A percentile compares a stretch with the other conserved stretches of the same genome.
These are phyloP conservation scores for Penicillium maclennaniae DNA, from an alignment of 495 filamentous ascomycete species.

Conservation along the genomic window DNA sequence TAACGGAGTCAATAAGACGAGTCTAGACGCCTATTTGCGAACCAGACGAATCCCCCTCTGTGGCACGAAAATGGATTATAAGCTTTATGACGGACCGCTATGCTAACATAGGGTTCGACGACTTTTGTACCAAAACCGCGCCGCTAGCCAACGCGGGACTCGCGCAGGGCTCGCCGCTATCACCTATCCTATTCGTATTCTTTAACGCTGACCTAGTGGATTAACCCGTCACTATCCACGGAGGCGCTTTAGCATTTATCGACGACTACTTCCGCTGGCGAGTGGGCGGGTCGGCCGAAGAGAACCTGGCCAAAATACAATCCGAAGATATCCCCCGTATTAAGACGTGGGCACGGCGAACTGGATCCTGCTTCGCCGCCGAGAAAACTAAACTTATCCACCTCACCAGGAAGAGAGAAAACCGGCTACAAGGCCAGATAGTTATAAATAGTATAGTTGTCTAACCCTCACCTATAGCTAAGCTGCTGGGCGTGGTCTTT, in stretches of 20 bases:
- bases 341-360: too few relatives aligned
- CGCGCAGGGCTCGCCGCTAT: conserved; percentile 26
- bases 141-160: conserved; percentile 24
- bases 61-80: conserved; percentile 17
- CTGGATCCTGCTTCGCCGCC: too few relatives aligned
- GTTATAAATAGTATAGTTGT: neutral
- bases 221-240: conserved; percentile 15
- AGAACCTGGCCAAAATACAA: conserved; percentile 19
- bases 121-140: conserved; percentile 11
- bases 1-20: conserved; percentile 25
- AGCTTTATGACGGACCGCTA: conserved; percentile 23
- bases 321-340: too few relatives aligned
- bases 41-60: conserved; percentile 18
- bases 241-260: conserved; percentile 23
- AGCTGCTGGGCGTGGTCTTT: conserved; percentile 1
- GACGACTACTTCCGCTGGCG: conserved; percentile 24
- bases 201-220: conserved; percentile 29
- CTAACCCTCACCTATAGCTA: neutral
- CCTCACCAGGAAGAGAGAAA: conserved; percentile 9
- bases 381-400: too few relatives aligned
- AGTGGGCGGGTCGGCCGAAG: conserved; percentile 15
- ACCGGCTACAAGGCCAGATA: neutral
- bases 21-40: conserved; percentile 18
- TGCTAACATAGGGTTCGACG: conserved; percentile 23
- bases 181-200: conserved; percentile 26